Percentiles rank a stretch among this genome's conserved stretches.
phyloP scores from a whole-genome alignment of 768 basidiomycete species.

The Daedaleopsis sinensis region DNA sequence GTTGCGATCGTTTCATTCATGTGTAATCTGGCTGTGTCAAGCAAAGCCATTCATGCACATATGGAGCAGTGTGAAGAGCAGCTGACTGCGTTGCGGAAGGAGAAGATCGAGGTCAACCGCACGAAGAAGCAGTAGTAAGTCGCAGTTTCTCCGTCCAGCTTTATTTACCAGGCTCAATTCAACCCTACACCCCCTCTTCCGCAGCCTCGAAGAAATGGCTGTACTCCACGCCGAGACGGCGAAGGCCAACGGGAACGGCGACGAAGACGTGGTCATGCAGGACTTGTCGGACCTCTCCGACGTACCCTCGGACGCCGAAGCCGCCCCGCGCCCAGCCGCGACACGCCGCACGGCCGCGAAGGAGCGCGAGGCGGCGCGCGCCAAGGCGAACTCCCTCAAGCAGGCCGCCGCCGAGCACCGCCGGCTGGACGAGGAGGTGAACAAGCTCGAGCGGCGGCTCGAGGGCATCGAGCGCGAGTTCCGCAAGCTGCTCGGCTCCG shows the following conservation, averaged over 20 bases:
- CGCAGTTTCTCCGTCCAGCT: not conserved
- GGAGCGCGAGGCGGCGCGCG: slow-evolving; percentile 77
- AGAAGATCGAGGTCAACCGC: slow-evolving; percentile 94
- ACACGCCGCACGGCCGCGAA: slow-evolving; percentile 62
- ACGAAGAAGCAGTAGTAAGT: slow-evolving; percentile 85
- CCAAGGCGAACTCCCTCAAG: slow-evolving; percentile 78
- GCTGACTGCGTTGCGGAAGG: slow-evolving; percentile 90
- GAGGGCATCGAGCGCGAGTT: slow-evolving; percentile 94
- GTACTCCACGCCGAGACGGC: slow-evolving; percentile 56
- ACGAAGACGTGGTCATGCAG: slow-evolving; percentile 62
- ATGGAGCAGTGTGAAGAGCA: slow-evolving; percentile 92
- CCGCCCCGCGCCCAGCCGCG: slow-evolving; percentile 55
- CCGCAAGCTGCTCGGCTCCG: slow-evolving; percentile 81
- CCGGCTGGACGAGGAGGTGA: slow-evolving; percentile 85
- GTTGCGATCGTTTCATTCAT: slow-evolving; percentile 87
- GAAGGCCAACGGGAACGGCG: slow-evolving; percentile 32
- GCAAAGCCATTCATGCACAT: slow-evolving; percentile 83
- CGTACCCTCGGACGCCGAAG: slow-evolving; percentile 62
- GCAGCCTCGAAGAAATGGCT: slow-evolving; percentile 75
- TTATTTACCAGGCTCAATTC: too few relatives aligned
- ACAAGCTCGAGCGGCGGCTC: slow-evolving; percentile 76
- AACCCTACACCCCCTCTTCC: slow-evolving; percentile 1
- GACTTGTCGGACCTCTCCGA: slow-evolving; percentile 79
- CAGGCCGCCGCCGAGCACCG: slow-evolving; percentile 83
- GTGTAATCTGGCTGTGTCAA: slow-evolving; percentile 87